Base-by-base conservation (phyloP, 164 flowering plant genomes). In the Magnolia kwangsiensis region DNA sequence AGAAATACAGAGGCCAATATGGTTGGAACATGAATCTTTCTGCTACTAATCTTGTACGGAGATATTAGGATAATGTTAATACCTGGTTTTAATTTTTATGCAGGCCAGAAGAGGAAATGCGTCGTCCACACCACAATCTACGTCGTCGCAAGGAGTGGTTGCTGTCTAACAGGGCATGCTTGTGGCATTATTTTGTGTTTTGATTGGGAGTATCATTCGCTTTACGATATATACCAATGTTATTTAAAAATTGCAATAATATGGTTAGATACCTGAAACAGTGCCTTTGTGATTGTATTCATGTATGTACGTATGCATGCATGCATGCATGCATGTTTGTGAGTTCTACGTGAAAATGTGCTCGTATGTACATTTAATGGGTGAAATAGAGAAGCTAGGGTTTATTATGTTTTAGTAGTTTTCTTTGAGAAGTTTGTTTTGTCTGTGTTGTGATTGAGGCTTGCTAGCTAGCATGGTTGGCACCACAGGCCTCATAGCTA, bases 1-100 rank as follows among this genome's bases (percentile, higher is more conserved):
- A 82, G 81, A 45, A 87, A 89, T 77, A 85, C 85, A 63, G 8
- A 18, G 18, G 74, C 68, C 11, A 69, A 78, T 16, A 82, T 45
- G 90, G 88, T 88, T 68, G 20, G 31, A 18, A 29, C 71, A 27
- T 29, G 18, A 10, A 68, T 18, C 61, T 55, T 55, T 8, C 61
- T 16, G 2, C 11, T 16, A 21, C 27, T 67, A 24, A 14, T 1
- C 2, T 29, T 11, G 45, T 68, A 14, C 14, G 29, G 50, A 68
- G n/a, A 21, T 11, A 5, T 65, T 29, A 29, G 16, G 19, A 68
- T 27, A 5, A 14, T 68, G 71, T 18, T 68, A 68, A 13, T 31
- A 7, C 14, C 71, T 24, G 29, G 13, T 68, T 29, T 19, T 4
- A 37, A 29, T 55, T 11, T 16, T 31, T 68, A 11, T 27, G 50